Evolutionary conservation across 2,329 filamentous ascomycete species (phyloP), one percentile per base, ranked within the genome.

Genomic region (Penicillium crustosum): DNA sequence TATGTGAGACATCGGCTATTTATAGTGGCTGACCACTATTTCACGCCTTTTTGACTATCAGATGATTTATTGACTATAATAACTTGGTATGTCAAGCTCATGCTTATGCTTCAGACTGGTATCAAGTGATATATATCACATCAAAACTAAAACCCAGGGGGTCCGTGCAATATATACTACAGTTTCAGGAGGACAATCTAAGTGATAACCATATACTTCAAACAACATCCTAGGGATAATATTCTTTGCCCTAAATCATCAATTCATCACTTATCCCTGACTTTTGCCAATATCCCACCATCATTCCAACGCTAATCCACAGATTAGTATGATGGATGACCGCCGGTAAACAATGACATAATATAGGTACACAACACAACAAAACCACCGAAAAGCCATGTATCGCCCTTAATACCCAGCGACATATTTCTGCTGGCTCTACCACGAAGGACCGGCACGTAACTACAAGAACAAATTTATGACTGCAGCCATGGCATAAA

Each of bases 1-100:
- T 33, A 55, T 53, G 59, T 66, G 64, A 67, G 62, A 67, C 65
- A 66, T 59, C 39, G 45, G 55, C 65, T 67, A 67, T 65, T 65
- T 58, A 60, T 67, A 67, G 63, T 31, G 42, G 36, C 35, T 38
- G 35, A 38, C n/a, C 15, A 31, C 38, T 29, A 49, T 49, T 35
- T 29, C 27, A 15, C 15, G 33, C 13, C 33, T 35, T 17, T 35
- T 35, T 35, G 33, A 29, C 35, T 21, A 43, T 43, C 38, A 55
- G 33, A 12, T 49, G 44, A 36, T 21, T 25, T 35, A 42, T 33
- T 39, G 36, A 19, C 4, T 12, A 39, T 10, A 19, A 39, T 39
- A 19, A 39, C n/a, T 39, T 1, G 10, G 21, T 25, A 4, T 15
- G 15, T 43, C 4, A 10, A 25, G 21, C 6, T 23, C 25, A 4